These are phyloP conservation scores for Chlorella variabilis DNA, from an alignment of 163 green algal genomes.

Conservation along the genomic window DNA sequence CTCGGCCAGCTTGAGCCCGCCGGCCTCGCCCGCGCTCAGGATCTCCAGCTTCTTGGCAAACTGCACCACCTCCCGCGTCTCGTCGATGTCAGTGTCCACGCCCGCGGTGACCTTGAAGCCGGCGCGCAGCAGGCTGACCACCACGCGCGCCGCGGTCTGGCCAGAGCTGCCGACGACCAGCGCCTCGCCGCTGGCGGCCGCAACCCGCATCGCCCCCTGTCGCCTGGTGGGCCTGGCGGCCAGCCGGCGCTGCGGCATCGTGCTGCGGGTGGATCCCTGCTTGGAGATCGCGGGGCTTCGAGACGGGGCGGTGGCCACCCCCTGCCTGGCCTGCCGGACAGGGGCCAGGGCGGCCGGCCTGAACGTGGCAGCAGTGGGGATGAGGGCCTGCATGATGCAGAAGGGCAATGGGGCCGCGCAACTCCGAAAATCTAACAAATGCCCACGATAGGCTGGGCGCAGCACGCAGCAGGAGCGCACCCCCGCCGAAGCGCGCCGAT, in stretches of 20 bases:
- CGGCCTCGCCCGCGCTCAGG: constrained; percentile 17
- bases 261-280: background rate
- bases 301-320: background rate
- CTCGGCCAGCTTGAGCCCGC: constrained; percentile 18
- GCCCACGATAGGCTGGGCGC: background rate
- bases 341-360: background rate
- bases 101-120: constrained; percentile 40
- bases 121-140: constrained; percentile 17
- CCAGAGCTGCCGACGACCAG: constrained; percentile 30
- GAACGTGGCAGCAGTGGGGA: background rate
- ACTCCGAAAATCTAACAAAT: background rate
- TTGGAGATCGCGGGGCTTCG: background rate
- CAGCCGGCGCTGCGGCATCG: background rate
- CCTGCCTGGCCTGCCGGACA: background rate
- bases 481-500: too few species aligned
- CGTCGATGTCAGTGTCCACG: constrained; percentile 25
- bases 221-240: background rate
- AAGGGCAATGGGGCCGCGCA: background rate
- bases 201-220: background rate
- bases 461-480: background rate
- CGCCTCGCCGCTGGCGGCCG: constrained; percentile 18
- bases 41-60: constrained; percentile 37
- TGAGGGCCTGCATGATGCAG: background rate
- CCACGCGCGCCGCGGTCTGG: constrained; percentile 24
- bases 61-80: constrained; percentile 7